Conservation (phyloP, 2,329 filamentous ascomycete genomes). For the Thermothelomyces thermophilus region DNA sequence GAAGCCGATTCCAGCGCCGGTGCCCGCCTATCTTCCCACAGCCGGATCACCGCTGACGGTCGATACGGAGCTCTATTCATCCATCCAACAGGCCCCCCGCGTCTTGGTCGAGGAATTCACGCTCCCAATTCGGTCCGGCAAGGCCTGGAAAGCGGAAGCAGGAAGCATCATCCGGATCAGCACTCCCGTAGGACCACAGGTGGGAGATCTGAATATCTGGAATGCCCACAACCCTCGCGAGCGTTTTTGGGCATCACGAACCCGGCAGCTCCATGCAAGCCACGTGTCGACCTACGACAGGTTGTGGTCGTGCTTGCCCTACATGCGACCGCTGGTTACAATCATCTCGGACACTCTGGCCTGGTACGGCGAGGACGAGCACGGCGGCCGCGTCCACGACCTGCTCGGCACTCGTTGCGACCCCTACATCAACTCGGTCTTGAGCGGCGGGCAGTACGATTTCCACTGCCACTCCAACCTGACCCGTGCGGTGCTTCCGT, state of each 20-base stretch:
- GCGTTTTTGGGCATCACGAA: conserved; percentile 74
- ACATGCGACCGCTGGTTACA: conserved; percentile 66
- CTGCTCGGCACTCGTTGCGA: conserved; percentile 77
- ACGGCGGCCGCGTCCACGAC: conserved; percentile 67
- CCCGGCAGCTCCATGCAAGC: conserved; percentile 68
- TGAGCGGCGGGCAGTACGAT: conserved; percentile 65
- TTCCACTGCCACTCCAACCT: conserved; percentile 83
- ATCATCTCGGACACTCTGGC: conserved; percentile 62
- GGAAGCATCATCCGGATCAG: conserved; percentile 66
- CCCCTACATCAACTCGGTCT: conserved; percentile 71
- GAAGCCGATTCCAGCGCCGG: conserved; percentile 28
- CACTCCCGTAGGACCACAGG: conserved; percentile 71
- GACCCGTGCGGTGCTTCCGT: conserved; percentile 62
- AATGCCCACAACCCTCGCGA: conserved; percentile 69
- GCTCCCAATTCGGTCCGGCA: conserved; percentile 66
- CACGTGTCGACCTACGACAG: conserved; percentile 67
- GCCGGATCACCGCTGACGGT: conserved; percentile 29
- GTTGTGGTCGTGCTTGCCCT: conserved; percentile 72
- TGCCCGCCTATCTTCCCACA: conserved; percentile 34
- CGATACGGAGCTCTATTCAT: conserved; percentile 48
- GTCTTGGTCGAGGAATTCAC: conserved; percentile 46
- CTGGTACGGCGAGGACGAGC: conserved; percentile 53
- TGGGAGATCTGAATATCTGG: conserved; percentile 82
- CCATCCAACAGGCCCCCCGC: conserved; percentile 47
- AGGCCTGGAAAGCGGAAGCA: conserved; percentile 63